Base-by-base conservation (phyloP, 331 rosid genomes). In the Quercus phellos region DNA sequence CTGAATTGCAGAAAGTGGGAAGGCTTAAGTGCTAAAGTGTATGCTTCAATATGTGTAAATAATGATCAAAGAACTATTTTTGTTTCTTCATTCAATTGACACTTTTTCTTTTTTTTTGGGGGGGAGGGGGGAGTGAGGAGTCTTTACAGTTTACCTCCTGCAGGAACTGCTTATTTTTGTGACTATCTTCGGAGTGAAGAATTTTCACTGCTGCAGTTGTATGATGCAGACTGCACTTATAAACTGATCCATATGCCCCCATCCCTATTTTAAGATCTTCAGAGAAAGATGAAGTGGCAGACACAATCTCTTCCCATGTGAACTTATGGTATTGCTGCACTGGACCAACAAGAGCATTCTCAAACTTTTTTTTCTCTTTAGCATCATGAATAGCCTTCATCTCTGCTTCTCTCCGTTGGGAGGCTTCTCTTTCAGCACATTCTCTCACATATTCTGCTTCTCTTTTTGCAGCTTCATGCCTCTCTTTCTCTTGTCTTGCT, bases 121-220 rank as follows among this genome's bases (percentile, higher is more conserved):
- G 43, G 42, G 43, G 42, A 10, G 43, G 43, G 10, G 43, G 35
- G 6, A 0, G 6, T 3, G 32, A 8, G 8, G 2, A 8, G 12
- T 38, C 46, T 38, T 38, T 38, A 38, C 11, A 8, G 53, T 76
- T 75, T 90, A 95, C 99, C 98, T 93, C 99, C 54, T 87, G 96
- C 74, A 81, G 95, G 86, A 95, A 90, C 82, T 91, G 98, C 82
- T 79, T 88, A 77, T 27, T 86, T 59, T 85, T 71, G 74, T 72
- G 84, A 82, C 67, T 82, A 64, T 82, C 97, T 63, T 74, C 69
- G 53, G 97, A 80, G 79, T 80, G 90, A 42, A 91, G 94, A 87
- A 90, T 92, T 89, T 95, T 95, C 70, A 95, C 99, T 16, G 99
- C 99, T 26, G 88, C 94, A 77, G 88, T 84, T 73, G 97, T 92